These are phyloP conservation scores for Penicillium sp. DNA, from an alignment of 2,329 filamentous ascomycete genomes.

Conservation along the genomic window DNA sequence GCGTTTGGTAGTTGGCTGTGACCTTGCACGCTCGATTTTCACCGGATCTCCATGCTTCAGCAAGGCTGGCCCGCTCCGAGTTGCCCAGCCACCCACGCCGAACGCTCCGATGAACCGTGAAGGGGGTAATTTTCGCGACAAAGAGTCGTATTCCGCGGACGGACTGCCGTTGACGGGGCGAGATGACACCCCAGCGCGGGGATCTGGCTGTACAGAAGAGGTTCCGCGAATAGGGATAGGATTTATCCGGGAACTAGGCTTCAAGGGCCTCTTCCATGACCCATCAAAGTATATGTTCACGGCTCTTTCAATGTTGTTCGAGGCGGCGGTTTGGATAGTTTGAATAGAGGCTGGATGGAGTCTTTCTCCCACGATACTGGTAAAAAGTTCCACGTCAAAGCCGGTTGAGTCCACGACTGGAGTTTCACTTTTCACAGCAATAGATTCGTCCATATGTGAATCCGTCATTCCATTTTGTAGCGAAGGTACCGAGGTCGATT, in stretches of 20 bases:
- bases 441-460: background rate
- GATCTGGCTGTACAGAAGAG: conserved; percentile 4
- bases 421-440: background rate
- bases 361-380: conserved; percentile 58
- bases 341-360: conserved; percentile 47
- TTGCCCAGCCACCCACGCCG: conserved; percentile 89
- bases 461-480: background rate
- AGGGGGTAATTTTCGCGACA: conserved; percentile 15
- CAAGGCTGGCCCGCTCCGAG: conserved; percentile 73
- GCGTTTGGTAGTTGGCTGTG: conserved; percentile 58
- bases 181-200: background rate
- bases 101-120: conserved; percentile 70
- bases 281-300: conserved; percentile 67
- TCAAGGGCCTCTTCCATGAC: conserved; percentile 53
- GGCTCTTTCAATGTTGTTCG: conserved; percentile 58
- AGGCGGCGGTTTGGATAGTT: conserved; percentile 51
- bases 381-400: conserved; percentile 59
- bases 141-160: conserved; percentile 10
- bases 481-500: background rate
- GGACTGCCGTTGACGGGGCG: background rate
- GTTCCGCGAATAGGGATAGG: conserved; percentile 10
- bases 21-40: conserved; percentile 81
- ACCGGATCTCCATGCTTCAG: conserved; percentile 81
- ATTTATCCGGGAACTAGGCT: conserved; percentile 5
- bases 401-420: conserved; percentile 23